Conservation (phyloP, 805 yeast genomes). For the Vanderwaltozyma polyspora region DNA sequence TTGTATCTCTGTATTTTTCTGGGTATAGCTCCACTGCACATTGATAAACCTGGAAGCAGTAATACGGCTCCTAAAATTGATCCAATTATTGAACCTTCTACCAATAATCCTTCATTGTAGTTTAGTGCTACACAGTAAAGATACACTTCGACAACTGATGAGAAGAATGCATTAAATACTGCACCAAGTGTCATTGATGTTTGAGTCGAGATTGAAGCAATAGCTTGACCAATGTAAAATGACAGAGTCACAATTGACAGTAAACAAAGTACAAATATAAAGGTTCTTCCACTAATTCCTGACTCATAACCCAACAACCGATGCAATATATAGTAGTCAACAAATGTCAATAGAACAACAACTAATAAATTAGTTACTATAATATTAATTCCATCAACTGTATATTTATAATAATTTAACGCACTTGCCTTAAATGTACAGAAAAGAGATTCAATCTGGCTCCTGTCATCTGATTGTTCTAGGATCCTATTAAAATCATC, state of each 20-base stretch:
- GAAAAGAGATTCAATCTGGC: too few relatives aligned
- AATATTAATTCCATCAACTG: slow-evolving; percentile 91
- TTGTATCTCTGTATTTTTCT: slow-evolving; percentile 91
- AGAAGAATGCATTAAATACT: slow-evolving; percentile 92
- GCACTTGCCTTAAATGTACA: not conserved
- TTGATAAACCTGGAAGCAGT: slow-evolving; percentile 83
- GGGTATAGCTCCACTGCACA: slow-evolving; percentile 94
- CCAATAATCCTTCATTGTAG: slow-evolving; percentile 76
- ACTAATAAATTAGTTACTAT: slow-evolving; percentile 76
- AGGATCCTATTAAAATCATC: too few relatives aligned
- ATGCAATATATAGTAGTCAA: slow-evolving; percentile 63
- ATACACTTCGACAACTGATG: slow-evolving; percentile 88
- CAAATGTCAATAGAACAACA: slow-evolving; percentile 69
- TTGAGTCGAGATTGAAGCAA: slow-evolving; percentile 94
- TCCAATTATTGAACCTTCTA: slow-evolving; percentile 93
- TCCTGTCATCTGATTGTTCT: too few relatives aligned
- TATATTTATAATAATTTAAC: slow-evolving; percentile 84
- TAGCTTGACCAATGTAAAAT: slow-evolving; percentile 95
- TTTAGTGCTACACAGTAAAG: slow-evolving; percentile 82
- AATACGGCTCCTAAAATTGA: slow-evolving; percentile 87
- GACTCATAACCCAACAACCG: too few relatives aligned
- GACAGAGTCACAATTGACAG: slow-evolving; percentile 87
- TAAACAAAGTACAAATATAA: slow-evolving; percentile 63
- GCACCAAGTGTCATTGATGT: slow-evolving; percentile 99
- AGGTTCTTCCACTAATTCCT: too few relatives aligned